Conservation (phyloP, 768 basidiomycete species). For the Sarcomyxa edulis region DNA sequence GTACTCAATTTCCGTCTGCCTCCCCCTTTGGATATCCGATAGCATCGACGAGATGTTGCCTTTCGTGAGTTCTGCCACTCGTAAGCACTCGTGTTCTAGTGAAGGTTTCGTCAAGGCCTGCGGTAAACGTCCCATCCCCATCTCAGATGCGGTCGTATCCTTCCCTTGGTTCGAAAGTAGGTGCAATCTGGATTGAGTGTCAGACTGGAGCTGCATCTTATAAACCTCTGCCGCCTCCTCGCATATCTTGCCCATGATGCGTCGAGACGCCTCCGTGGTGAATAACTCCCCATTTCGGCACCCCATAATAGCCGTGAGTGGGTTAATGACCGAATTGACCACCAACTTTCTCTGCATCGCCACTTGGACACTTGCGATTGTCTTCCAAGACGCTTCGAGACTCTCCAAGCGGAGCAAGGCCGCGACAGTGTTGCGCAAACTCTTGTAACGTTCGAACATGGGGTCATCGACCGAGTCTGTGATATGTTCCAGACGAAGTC, state of each 20-base stretch:
- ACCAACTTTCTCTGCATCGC: slow-evolving; percentile 77
- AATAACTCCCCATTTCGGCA: slow-evolving; percentile 79
- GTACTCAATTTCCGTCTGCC: slow-evolving; percentile 71
- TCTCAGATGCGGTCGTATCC: slow-evolving; percentile 18
- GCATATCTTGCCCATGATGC: slow-evolving; percentile 52
- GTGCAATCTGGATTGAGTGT: slow-evolving; percentile 28
- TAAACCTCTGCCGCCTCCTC: slow-evolving; percentile 67
- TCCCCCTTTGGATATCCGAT: slow-evolving; percentile 56
- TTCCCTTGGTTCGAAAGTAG: slow-evolving; percentile 22
- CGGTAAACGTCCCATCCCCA: slow-evolving; percentile 36
- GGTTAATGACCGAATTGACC: slow-evolving; percentile 78
- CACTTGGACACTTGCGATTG: slow-evolving; percentile 62
- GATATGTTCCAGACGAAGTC: slow-evolving; percentile 52
- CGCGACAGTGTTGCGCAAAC: slow-evolving; percentile 64
- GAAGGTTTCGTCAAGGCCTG: slow-evolving; percentile 33
- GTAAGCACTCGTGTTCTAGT: slow-evolving; percentile 52
- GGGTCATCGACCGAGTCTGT: slow-evolving; percentile 29
- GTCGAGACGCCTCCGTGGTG: slow-evolving; percentile 31
- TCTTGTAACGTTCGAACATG: slow-evolving; percentile 41
- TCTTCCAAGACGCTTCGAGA: slow-evolving; percentile 59
- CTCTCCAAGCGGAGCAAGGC: slow-evolving; percentile 48
- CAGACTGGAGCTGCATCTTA: slow-evolving; percentile 40
- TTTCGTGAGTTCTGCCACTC: slow-evolving; percentile 52
- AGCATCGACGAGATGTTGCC: slow-evolving; percentile 81
- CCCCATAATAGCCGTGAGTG: slow-evolving; percentile 76